phyloP scores from a whole-genome alignment of 2,329 filamentous ascomycete species.

The Verticillium isaacii region DNA sequence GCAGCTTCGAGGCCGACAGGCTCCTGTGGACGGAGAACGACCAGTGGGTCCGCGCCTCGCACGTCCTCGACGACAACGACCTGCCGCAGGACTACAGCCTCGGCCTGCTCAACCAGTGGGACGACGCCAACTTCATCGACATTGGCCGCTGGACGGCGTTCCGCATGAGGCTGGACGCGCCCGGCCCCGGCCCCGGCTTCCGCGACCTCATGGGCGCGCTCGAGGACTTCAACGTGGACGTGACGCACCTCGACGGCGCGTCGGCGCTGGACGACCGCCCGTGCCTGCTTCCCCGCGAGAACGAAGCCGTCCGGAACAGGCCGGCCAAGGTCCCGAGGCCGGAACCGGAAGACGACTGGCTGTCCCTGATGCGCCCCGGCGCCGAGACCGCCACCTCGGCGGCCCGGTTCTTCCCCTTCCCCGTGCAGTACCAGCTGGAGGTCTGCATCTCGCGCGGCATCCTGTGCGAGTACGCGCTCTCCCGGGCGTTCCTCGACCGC shows the following conservation, averaged over 20 bases:
- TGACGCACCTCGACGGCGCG: constrained; percentile 19
- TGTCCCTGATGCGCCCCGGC: constrained; percentile 6
- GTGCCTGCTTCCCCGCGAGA: background rate
- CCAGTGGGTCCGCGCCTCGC: constrained; percentile 44
- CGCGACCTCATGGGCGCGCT: constrained; percentile 47
- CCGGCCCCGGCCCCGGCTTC: background rate
- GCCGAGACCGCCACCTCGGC: constrained; percentile 21
- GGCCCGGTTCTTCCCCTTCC: constrained; percentile 49
- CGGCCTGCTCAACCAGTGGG: constrained; percentile 29
- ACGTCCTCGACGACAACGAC: constrained; percentile 32
- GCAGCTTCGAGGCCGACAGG: constrained; percentile 25
- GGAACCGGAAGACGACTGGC: background rate
- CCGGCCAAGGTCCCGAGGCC: background rate
- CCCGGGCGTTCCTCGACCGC: constrained; percentile 58
- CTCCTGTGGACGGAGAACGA: constrained; percentile 35
- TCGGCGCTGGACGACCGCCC: background rate
- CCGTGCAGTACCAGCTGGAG: constrained; percentile 84
- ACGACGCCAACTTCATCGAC: constrained; percentile 35
- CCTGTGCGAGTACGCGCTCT: constrained; percentile 72
- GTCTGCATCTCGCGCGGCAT: constrained; percentile 80
- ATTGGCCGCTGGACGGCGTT: constrained; percentile 56
- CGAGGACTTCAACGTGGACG: constrained; percentile 66
- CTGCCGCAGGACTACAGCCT: constrained; percentile 28
- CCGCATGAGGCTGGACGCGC: constrained; percentile 34
- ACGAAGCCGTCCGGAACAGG: background rate